phyloP scores from a whole-genome alignment of 495 filamentous ascomycete species.

The Extremus antarcticus region DNA sequence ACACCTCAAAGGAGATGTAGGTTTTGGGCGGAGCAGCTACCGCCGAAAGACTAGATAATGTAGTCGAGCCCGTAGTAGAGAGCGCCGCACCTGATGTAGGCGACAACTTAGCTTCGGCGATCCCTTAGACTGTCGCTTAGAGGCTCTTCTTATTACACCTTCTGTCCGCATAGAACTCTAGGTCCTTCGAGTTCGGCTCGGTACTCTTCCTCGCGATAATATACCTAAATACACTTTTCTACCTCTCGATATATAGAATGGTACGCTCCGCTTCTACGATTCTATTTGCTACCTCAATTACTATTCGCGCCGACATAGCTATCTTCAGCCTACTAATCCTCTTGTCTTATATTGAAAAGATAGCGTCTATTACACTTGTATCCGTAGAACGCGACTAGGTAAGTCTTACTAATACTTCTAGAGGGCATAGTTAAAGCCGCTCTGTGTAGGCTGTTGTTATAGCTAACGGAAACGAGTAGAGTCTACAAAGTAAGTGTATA shows the following conservation, averaged over 20 bases:
- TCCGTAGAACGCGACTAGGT: slow-evolving; percentile 59
- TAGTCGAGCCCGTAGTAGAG: too few relatives aligned
- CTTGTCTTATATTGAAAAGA: slow-evolving; percentile 49
- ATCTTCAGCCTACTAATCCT: slow-evolving; percentile 30
- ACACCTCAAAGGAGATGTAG: too few relatives aligned
- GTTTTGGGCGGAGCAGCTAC: too few relatives aligned
- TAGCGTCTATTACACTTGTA: slow-evolving; percentile 40
- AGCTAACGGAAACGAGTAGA: slow-evolving; percentile 29
- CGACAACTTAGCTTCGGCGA: too few relatives aligned
- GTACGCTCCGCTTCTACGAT: slow-evolving; percentile 25
- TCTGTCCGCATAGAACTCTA: slow-evolving; percentile 61
- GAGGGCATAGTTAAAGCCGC: too few relatives aligned
- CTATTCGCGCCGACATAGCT: not conserved
- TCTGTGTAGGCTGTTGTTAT: slow-evolving; percentile 40
- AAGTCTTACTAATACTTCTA: too few relatives aligned
- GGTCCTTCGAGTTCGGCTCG: slow-evolving; percentile 56
- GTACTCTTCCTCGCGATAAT: slow-evolving; percentile 51
- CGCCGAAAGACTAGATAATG: too few relatives aligned
- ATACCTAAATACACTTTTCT: slow-evolving; percentile 12
- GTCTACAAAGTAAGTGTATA: slow-evolving; percentile 28
- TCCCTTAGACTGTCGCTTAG: not conserved
- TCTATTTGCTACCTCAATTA: slow-evolving; percentile 7
- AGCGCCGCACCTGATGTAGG: too few relatives aligned
- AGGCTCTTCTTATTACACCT: slow-evolving; percentile 48
- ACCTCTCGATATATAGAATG: slow-evolving; percentile 24